Conservation (phyloP, 2,329 filamentous ascomycete species). For the Alternaria sp. region DNA sequence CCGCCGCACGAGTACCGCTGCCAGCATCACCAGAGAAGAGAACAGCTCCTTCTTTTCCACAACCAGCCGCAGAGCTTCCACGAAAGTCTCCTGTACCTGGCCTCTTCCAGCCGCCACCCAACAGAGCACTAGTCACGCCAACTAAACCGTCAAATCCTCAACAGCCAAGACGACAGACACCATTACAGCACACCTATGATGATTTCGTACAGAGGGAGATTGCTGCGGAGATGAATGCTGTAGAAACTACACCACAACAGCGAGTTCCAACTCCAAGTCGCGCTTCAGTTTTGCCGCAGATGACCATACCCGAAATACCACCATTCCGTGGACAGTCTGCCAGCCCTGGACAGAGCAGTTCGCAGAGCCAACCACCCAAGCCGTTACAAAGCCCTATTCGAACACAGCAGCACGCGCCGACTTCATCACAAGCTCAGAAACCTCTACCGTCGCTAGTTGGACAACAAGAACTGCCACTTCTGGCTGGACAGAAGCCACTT, state of each 20-base stretch:
- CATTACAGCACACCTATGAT: constrained; percentile 51
- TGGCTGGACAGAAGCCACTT: constrained; percentile 38
- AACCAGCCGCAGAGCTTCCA: constrained; percentile 36
- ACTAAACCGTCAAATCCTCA: constrained; percentile 46
- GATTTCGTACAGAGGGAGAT: constrained; percentile 61
- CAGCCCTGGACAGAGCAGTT: constrained; percentile 19
- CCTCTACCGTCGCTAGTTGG: constrained; percentile 31
- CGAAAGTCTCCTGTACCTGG: constrained; percentile 45
- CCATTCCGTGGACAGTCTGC: constrained; percentile 41
- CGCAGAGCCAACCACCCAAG: constrained; percentile 28
- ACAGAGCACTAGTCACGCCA: constrained; percentile 40
- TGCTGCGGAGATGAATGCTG: constrained; percentile 51
- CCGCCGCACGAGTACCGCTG: constrained; percentile 56
- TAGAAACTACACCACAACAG: constrained; percentile 49
- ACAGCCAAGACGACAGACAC: constrained; percentile 44
- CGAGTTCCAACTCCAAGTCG: constrained; percentile 45
- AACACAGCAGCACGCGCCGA: constrained; percentile 20
- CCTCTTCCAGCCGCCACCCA: constrained; percentile 43
- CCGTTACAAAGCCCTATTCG: constrained; percentile 33
- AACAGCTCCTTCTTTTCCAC: constrained; percentile 42
- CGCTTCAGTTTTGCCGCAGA: constrained; percentile 42
- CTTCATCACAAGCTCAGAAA: constrained; percentile 26
- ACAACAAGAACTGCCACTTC: constrained; percentile 38
- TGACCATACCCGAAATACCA: constrained; percentile 47
- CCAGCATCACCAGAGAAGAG: constrained; percentile 58